These are phyloP conservation scores for Purshia tridentata DNA, from an alignment of 306 rosid species.

Conservation along the genomic window DNA sequence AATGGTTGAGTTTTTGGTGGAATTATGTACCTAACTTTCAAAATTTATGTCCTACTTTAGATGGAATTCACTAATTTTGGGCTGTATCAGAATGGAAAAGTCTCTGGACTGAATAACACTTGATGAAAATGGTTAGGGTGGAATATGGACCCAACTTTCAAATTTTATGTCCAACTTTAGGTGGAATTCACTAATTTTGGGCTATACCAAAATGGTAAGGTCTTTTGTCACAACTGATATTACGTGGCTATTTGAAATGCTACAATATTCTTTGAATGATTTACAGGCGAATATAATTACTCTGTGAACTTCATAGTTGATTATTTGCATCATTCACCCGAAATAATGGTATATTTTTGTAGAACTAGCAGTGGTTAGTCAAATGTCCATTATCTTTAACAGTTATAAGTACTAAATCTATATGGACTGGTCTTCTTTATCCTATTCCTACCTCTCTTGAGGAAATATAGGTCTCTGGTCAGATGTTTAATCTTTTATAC, in stretches of 20 bases:
- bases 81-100: too few relatives aligned
- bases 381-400: neutral
- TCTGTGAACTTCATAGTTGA: conserved; percentile 8
- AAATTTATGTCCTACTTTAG: neutral
- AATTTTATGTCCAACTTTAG: neutral
- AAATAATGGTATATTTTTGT: neutral
- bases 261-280: neutral
- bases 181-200: neutral
- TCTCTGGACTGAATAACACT: neutral
- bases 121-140: neutral
- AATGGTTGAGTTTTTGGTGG: conserved; percentile 1
- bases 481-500: neutral
- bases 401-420: neutral
- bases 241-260: conserved; percentile 5
- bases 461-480: conserved; percentile 2
- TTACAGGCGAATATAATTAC: neutral
- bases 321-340: neutral
- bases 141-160: neutral
- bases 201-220: neutral
- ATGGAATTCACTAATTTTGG: neutral
- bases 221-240: neutral
- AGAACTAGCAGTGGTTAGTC: conserved; percentile 3
- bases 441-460: neutral
- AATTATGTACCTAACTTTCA: neutral
- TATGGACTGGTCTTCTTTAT: neutral